Percentiles rank a stretch among this genome's conserved stretches.
phyloP scores from a whole-genome alignment of 2,329 filamentous ascomycete genomes.

The Massarina eburnea region DNA sequence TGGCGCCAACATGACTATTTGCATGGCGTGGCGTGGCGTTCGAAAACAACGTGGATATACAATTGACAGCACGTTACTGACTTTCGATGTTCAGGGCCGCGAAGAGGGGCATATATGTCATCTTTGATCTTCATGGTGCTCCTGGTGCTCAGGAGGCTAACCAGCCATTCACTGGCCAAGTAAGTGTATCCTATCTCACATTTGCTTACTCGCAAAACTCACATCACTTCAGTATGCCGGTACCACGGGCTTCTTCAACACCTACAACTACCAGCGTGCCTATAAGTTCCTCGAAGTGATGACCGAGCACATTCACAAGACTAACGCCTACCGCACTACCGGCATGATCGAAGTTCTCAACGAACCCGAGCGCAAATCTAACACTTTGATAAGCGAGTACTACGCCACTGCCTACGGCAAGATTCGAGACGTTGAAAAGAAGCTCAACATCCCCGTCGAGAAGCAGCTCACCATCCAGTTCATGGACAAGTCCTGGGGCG shows the following conservation, averaged over 20 bases:
- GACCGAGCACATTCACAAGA: constrained; percentile 54
- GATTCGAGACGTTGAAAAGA: constrained; percentile 52
- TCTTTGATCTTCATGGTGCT: constrained; percentile 56
- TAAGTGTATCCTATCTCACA: too few relatives aligned
- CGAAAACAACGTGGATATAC: too few relatives aligned
- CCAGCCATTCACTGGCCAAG: constrained; percentile 54
- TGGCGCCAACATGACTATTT: too few relatives aligned
- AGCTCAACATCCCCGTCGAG: constrained; percentile 43
- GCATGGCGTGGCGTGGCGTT: too few relatives aligned
- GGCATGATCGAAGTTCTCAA: constrained; percentile 63
- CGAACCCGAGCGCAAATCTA: constrained; percentile 52
- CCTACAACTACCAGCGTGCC: constrained; percentile 60
- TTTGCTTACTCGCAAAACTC: constrained; percentile 4
- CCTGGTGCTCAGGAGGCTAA: constrained; percentile 52
- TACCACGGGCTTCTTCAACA: constrained; percentile 57
- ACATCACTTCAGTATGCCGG: constrained; percentile 42
- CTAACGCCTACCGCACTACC: constrained; percentile 54
- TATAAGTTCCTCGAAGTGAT: constrained; percentile 60
- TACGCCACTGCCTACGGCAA: constrained; percentile 52
- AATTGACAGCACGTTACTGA: too few relatives aligned
- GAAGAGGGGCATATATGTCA: constrained; percentile 55
- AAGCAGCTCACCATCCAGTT: constrained; percentile 57
- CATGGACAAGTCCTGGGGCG: constrained; percentile 59
- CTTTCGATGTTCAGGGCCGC: constrained; percentile 37
- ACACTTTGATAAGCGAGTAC: constrained; percentile 36